Evolutionary conservation across 140 eudicot species (phyloP).

Genomic region (Oenanthe javanica): DNA sequence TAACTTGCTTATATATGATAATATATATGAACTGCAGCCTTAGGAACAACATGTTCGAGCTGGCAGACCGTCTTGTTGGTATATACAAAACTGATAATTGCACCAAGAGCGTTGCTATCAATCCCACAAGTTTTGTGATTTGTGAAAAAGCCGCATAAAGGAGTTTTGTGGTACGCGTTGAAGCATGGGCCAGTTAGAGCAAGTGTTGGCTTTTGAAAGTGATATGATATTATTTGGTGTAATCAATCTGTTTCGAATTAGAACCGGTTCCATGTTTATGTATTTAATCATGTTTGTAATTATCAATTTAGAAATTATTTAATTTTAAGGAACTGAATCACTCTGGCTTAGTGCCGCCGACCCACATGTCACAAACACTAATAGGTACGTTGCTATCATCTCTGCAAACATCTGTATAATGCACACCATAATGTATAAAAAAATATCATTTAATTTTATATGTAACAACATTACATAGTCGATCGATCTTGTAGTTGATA

Average conservation of each 20-base stretch:
- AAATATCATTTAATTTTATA: too few relatives aligned
- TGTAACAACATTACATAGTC: too few relatives aligned
- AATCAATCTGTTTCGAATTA: not conserved
- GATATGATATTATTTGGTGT: not conserved
- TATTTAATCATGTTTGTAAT: not conserved
- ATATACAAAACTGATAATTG: constrained; percentile 94
- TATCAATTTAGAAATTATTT: not conserved
- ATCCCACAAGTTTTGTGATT: constrained; percentile 78
- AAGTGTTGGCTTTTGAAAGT: not conserved
- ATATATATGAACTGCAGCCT: constrained; percentile 43
- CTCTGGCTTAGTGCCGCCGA: constrained; percentile 32
- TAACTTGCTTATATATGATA: not conserved
- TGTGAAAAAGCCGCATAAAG: constrained; percentile 48
- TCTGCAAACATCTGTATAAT: constrained; percentile 53
- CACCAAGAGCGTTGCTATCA: constrained; percentile 93
- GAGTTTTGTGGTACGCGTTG: not conserved
- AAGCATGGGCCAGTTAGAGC: not conserved
- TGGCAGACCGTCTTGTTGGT: constrained; percentile 97
- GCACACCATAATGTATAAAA: not conserved
- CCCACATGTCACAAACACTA: constrained; percentile 73
- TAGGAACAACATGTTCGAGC: constrained; percentile 95
- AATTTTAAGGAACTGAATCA: not conserved
- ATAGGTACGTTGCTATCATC: constrained; percentile 45
- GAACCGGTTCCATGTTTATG: not conserved
- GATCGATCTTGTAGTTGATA: too few relatives aligned